Evolutionary conservation across 345 rosid species (phyloP).

Genomic region (Tarenaya hassleriana): DNA sequence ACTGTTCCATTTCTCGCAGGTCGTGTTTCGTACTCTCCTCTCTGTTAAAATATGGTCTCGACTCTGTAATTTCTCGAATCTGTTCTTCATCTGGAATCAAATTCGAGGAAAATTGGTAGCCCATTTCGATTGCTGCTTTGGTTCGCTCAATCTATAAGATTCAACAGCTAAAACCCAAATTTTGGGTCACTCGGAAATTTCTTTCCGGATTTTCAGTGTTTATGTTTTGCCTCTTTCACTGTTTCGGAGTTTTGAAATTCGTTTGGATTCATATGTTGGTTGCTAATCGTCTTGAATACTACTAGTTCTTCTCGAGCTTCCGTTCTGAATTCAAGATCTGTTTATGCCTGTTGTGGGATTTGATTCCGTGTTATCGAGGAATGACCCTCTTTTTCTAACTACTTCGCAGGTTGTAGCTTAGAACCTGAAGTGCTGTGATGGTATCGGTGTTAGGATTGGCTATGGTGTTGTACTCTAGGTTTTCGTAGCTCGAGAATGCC

Average conservation of each 20-base stretch:
- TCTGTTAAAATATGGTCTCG: too few relatives aligned
- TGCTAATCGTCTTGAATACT: neutral
- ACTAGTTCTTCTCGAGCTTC: neutral
- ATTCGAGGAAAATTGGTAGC: neutral
- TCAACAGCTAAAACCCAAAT: conserved; percentile 9
- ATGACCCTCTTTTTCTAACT: neutral
- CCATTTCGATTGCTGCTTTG: neutral
- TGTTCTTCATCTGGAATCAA: conserved; percentile 1
- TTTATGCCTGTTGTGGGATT: conserved; percentile 9
- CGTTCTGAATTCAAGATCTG: neutral
- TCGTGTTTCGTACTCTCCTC: too few relatives aligned
- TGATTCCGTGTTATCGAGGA: neutral
- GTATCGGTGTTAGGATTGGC: conserved; percentile 22
- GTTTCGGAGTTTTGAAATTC: too few relatives aligned
- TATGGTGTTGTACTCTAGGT: conserved; percentile 31
- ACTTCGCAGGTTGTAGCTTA: conserved; percentile 15
- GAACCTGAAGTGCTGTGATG: conserved; percentile 12
- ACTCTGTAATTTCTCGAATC: conserved; percentile 10
- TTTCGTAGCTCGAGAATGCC: conserved; percentile 64
- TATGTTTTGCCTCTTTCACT: too few relatives aligned
- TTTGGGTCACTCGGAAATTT: too few relatives aligned
- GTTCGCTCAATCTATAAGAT: conserved; percentile 1
- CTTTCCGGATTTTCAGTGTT: too few relatives aligned
- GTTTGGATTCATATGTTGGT: too few relatives aligned
- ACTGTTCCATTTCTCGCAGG: too few relatives aligned